These are phyloP conservation scores for Heterobasidion parviporum DNA, from an alignment of 1,284 basidiomycete species.

Conservation along the genomic window DNA sequence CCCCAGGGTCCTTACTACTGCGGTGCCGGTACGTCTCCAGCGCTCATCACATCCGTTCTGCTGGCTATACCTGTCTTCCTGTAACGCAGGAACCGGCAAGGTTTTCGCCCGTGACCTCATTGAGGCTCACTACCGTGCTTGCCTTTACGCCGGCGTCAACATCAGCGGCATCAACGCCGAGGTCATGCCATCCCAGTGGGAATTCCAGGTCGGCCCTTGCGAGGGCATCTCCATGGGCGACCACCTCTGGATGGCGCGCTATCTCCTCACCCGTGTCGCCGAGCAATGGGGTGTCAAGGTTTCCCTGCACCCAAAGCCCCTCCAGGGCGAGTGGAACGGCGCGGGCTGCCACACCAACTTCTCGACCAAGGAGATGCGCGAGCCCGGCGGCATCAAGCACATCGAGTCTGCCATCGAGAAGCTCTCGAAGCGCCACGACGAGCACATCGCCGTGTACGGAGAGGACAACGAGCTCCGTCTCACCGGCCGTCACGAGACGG, in stretches of 20 bases:
- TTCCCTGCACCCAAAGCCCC: slow-evolving; percentile 99
- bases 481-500: slow-evolving; percentile 95
- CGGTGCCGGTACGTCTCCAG: slow-evolving; percentile 79
- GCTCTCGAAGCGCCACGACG: slow-evolving; percentile 73
- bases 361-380: slow-evolving; percentile 88
- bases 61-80: slow-evolving; percentile 4
- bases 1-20: slow-evolving; percentile 99
- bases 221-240: slow-evolving; percentile 98
- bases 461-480: slow-evolving; percentile 93
- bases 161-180: slow-evolving; percentile 99
- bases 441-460: slow-evolving; percentile 96
- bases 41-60: slow-evolving; percentile 1
- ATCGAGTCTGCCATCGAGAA: slow-evolving; percentile 95
- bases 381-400: slow-evolving; percentile 87
- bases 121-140: slow-evolving; percentile 98
- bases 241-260: slow-evolving; percentile 96
- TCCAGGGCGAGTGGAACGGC: slow-evolving; percentile 98
- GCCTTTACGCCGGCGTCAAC: slow-evolving; percentile 94
- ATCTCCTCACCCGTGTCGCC: slow-evolving; percentile 86
- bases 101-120: slow-evolving; percentile 98
- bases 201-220: slow-evolving; percentile 99
- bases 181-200: slow-evolving; percentile 99
- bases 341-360: slow-evolving; percentile 96
- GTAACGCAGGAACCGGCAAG: slow-evolving; percentile 74
- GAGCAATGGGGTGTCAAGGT: slow-evolving; percentile 99